A percentile compares a stretch with the other conserved stretches of the same genome.
phyloP scores from a whole-genome alignment of 306 rosid genomes.

The Phaseolus lunatus region DNA sequence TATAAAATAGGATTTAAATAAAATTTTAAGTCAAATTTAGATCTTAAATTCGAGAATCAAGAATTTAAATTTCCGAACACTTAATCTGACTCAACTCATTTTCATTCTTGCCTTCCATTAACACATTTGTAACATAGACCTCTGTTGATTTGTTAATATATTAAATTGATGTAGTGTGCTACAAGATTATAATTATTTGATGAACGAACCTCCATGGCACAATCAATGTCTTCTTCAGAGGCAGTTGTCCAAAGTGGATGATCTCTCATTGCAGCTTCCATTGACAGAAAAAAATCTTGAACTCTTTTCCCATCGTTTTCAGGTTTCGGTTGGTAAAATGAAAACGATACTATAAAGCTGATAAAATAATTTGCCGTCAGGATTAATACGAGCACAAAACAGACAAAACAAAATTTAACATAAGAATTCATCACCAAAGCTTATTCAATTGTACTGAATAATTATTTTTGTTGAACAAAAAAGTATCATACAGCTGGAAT shows the following conservation, averaged over 20 bases:
- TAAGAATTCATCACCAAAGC: neutral
- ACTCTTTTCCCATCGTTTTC: slow-evolving; percentile 70
- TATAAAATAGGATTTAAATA: too few relatives aligned
- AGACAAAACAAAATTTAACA: slow-evolving; percentile 13
- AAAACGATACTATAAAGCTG: slow-evolving; percentile 74
- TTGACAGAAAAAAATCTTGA: slow-evolving; percentile 70
- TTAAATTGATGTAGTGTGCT: neutral
- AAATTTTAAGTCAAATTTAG: neutral
- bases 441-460: too few relatives aligned
- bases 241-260: slow-evolving; percentile 77
- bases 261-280: slow-evolving; percentile 68
- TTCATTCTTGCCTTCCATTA: neutral
- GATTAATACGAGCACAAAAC: neutral
- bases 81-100: neutral
- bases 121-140: neutral
- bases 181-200: neutral
- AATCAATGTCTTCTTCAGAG: slow-evolving; percentile 64
- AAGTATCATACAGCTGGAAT: too few relatives aligned
- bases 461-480: too few relatives aligned
- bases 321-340: slow-evolving; percentile 66
- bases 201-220: slow-evolving; percentile 70
- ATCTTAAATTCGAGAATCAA: neutral
- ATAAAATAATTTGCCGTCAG: neutral
- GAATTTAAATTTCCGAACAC: neutral
- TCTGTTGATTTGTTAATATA: neutral